Evolutionary conservation across 176 grass and related monocot genomes (phyloP).

Genomic region (Lolium rigidum): DNA sequence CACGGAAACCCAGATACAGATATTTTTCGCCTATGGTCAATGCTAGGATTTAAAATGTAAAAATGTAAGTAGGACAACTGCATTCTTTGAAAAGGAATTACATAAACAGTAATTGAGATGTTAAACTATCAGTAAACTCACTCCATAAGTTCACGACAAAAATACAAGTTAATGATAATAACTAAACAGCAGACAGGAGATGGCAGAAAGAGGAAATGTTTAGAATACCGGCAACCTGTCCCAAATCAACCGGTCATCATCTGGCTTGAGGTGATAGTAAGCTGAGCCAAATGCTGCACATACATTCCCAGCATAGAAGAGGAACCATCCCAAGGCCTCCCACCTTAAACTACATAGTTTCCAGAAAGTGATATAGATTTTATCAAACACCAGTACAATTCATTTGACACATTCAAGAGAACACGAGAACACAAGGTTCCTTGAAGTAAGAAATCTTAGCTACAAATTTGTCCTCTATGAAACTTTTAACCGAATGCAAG

Average conservation of each 20-base stretch:
- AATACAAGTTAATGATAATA: background rate
- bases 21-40: background rate
- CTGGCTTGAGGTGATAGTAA: slow-evolving; percentile 98
- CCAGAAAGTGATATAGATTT: background rate
- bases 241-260: slow-evolving; percentile 93
- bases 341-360: slow-evolving; percentile 76
- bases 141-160: background rate
- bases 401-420: slow-evolving; percentile 7
- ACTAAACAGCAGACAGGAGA: slow-evolving; percentile 23
- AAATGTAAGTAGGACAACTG: background rate
- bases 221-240: slow-evolving; percentile 98
- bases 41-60: background rate
- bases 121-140: background rate
- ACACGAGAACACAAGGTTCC: background rate
- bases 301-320: slow-evolving; percentile 80
- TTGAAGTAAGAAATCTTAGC: background rate
- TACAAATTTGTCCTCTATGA: background rate
- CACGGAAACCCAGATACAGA: background rate
- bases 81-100: background rate
- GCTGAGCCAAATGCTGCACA: slow-evolving; percentile 92
- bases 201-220: slow-evolving; percentile 41
- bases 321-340: slow-evolving; percentile 81
- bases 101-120: background rate
- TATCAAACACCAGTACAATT: slow-evolving; percentile 22
- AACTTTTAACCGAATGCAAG: slow-evolving; percentile 9